Evolutionary conservation across 805 yeast species (phyloP), one percentile per base, ranked within the genome.

Genomic region (Candida oleophila): DNA sequence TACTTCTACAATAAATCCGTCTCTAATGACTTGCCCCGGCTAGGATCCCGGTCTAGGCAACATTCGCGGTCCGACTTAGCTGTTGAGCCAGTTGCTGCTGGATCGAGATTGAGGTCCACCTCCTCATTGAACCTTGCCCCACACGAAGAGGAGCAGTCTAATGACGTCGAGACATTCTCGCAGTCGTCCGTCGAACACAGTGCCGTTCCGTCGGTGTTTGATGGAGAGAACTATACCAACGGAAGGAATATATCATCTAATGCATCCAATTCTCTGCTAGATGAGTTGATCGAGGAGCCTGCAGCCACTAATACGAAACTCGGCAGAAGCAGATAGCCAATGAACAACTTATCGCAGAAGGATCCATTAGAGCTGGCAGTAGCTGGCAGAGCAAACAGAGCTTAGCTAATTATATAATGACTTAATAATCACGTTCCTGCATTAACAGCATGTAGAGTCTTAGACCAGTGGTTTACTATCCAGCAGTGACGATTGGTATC

Each of bases 201-300:
- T 45, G 65, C 69, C 12, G 54, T 70, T n/a, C 69, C 69, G 21
- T 68, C 73, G 34, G 73, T 72, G 3, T 72, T 72, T 56, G 69
- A 64, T 38, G 57, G 51, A 8, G 50, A 48, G 18, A 56, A 52
- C 19, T 36, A 36, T 20, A 16, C 20, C 8, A 66, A 64, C 19
- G 57, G 58, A 19, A 53, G 54, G 21, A 60, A 58, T 30, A 55
- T 61, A 28, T 62, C 69, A 39, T 59, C 68, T 14, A 52, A 67
- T 8, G 62, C 71, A 2, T 66, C 73, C 16, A 56, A 64, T 15
- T 63, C 70, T 9, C 67, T 73, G 21, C 52, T 67, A 44, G 74
- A 69, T 38, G 75, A 69, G 12, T 33, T 34, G 40, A 38, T n/a
- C 9, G 40, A 33, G 4, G 22, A 38, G 14, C 12, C 41, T 21